A percentile compares a stretch with the other conserved stretches of the same genome.
Conservation (phyloP, 805 yeast genomes). For the Cyberlindnera japonica region DNA sequence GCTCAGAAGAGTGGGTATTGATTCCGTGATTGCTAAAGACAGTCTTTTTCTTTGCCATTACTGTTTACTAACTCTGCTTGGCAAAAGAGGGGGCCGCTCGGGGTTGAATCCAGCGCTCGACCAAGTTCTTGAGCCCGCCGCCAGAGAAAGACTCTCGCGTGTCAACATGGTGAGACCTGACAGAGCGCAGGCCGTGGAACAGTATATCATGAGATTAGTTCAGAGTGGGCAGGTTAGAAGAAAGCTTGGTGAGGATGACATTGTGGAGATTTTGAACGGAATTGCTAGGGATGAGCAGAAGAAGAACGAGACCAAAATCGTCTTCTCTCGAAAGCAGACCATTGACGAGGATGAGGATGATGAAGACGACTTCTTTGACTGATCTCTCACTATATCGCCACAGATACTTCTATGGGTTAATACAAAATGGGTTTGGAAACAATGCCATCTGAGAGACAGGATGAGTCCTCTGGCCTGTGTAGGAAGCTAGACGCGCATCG, state of each 20-base stretch:
- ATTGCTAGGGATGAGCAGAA: slow-evolving; percentile 70
- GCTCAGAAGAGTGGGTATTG: slow-evolving; percentile 14
- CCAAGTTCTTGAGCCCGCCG: slow-evolving; percentile 74
- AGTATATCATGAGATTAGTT: slow-evolving; percentile 66
- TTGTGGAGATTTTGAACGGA: slow-evolving; percentile 80
- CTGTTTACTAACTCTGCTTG: background rate
- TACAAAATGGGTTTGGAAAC: too few relatives aligned
- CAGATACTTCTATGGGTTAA: too few relatives aligned
- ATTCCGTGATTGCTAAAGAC: too few relatives aligned
- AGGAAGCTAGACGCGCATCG: too few relatives aligned
- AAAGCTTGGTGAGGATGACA: slow-evolving; percentile 75
- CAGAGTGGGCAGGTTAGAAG: slow-evolving; percentile 71
- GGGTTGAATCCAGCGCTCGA: slow-evolving; percentile 38
- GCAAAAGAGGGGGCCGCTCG: slow-evolving; percentile 2
- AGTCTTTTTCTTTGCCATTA: background rate
- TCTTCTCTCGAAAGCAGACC: slow-evolving; percentile 25
- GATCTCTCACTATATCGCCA: slow-evolving; percentile 7
- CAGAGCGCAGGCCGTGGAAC: slow-evolving; percentile 84
- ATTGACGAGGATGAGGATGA: slow-evolving; percentile 31
- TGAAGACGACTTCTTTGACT: slow-evolving; percentile 46
- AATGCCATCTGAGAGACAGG: too few relatives aligned
- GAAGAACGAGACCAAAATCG: slow-evolving; percentile 61
- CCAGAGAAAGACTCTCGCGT: slow-evolving; percentile 82
- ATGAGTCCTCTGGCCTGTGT: too few relatives aligned
- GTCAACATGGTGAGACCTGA: slow-evolving; percentile 89